Conservation (phyloP, 257 asterid genomes). For the Forsythia viridissima region DNA sequence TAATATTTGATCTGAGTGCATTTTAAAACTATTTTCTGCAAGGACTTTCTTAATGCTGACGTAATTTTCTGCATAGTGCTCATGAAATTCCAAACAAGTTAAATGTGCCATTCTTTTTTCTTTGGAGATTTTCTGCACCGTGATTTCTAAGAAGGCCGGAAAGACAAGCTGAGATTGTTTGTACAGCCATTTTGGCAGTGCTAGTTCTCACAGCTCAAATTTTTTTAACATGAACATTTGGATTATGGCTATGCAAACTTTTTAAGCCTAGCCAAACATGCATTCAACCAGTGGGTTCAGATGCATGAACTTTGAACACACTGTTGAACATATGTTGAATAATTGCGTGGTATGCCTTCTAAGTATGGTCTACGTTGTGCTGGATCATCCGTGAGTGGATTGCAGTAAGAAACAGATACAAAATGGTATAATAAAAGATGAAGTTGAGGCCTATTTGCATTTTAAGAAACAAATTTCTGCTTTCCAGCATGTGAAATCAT, state of each 20-base stretch:
- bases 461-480: neutral
- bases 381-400: too few relatives aligned
- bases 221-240: neutral
- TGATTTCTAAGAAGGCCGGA: neutral
- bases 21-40: neutral
- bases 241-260: neutral
- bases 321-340: neutral
- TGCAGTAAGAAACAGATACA: neutral
- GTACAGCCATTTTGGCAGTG: neutral
- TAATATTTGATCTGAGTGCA: neutral
- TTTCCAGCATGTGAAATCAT: slow-evolving; percentile 6
- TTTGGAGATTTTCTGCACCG: neutral
- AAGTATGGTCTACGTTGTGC: neutral
- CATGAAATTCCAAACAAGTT: neutral
- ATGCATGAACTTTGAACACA: neutral
- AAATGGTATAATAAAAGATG: neutral
- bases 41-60: neutral
- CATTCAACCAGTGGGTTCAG: slow-evolving; percentile 5
- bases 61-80: neutral
- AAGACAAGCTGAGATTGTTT: neutral
- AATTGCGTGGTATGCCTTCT: neutral
- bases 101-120: neutral
- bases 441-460: slow-evolving; percentile 2
- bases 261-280: neutral
- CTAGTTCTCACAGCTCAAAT: neutral